Evolutionary conservation across 139 green algal species (phyloP).

Genomic region (Chloropicon primus): DNA sequence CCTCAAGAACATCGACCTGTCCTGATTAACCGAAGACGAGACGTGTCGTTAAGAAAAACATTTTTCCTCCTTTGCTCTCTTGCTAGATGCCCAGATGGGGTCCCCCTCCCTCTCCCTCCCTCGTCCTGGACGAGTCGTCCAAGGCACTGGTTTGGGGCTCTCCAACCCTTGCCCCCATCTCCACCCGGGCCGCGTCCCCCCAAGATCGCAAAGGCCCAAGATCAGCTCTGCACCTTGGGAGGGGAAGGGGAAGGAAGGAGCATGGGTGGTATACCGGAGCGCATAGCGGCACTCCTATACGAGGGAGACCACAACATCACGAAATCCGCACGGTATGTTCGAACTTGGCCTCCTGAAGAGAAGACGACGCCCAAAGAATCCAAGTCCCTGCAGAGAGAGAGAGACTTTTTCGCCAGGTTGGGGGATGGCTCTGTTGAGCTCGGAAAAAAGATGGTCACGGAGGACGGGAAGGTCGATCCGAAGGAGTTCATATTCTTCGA

Average conservation of each 20-base stretch:
- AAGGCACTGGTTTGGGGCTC: no score
- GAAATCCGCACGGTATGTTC: background rate
- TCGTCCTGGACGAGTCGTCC: background rate
- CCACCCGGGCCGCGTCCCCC: no score
- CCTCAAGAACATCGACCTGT: conserved; percentile 43
- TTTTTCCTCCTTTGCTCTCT: background rate
- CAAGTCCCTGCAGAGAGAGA: no score
- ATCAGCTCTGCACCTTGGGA: no score
- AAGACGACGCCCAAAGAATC: background rate
- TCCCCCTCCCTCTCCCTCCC: background rate
- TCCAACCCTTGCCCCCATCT: no score
- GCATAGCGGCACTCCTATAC: background rate
- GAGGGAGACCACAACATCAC: background rate
- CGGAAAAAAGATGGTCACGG: background rate
- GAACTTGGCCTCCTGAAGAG: background rate
- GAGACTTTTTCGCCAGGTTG: background rate
- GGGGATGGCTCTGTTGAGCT: background rate
- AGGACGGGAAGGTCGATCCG: background rate
- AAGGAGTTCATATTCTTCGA: background rate
- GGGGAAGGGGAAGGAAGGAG: background rate
- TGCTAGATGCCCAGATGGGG: no score
- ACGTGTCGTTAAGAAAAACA: background rate
- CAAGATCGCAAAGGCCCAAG: no score
- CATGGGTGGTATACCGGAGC: background rate
- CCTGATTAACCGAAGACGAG: no score